Evolutionary conservation across 2,329 filamentous ascomycete genomes (phyloP).

Genomic region (Fonsecaea nubica): DNA sequence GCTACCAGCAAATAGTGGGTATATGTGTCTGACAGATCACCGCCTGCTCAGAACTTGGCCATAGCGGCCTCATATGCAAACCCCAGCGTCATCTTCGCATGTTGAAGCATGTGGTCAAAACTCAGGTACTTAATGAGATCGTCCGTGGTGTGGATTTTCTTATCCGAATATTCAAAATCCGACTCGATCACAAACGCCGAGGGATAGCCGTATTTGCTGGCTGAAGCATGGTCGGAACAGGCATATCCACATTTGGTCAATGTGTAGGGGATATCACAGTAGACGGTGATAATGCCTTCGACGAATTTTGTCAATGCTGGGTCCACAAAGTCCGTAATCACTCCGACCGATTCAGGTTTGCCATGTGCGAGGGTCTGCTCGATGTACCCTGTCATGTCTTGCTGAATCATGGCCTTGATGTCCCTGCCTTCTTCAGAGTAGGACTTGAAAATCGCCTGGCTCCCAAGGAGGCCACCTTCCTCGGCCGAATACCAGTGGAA

Average conservation of each 20-base stretch:
- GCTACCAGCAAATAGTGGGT: background rate
- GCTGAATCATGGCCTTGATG: constrained; percentile 95
- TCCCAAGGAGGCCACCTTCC: constrained; percentile 84
- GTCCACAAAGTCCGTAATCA: constrained; percentile 92
- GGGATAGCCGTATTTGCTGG: constrained; percentile 69
- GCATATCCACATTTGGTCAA: constrained; percentile 90
- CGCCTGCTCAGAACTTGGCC: constrained; percentile 63
- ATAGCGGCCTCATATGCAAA: constrained; percentile 85
- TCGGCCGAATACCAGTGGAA: constrained; percentile 97
- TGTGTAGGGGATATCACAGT: constrained; percentile 86
- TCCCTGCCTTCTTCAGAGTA: constrained; percentile 77
- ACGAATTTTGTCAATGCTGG: constrained; percentile 83
- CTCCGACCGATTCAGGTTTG: constrained; percentile 82
- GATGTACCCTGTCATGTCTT: constrained; percentile 95
- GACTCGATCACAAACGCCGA: constrained; percentile 70
- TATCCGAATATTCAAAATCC: constrained; percentile 66
- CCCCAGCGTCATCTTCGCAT: constrained; percentile 82
- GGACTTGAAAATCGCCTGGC: constrained; percentile 83
- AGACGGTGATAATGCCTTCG: constrained; percentile 84
- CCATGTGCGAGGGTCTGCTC: constrained; percentile 83
- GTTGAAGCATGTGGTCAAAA: constrained; percentile 91
- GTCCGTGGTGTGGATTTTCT: constrained; percentile 74
- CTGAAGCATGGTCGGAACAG: constrained; percentile 73
- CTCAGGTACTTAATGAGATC: constrained; percentile 74
- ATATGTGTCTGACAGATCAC: background rate